Base-by-base conservation (phyloP, 345 rosid genomes). In the Dovyalis caffra region DNA sequence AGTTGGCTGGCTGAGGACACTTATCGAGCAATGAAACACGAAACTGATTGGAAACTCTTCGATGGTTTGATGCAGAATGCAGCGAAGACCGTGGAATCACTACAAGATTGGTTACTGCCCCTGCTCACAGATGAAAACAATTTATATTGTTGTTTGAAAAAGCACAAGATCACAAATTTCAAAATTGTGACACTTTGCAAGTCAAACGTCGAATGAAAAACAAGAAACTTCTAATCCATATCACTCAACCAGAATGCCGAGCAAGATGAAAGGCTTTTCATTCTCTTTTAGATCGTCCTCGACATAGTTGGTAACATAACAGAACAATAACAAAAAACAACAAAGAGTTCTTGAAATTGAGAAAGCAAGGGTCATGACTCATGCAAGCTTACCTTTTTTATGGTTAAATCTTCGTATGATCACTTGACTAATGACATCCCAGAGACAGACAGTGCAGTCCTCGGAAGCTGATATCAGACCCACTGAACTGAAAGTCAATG, bases 401-500 rank as follows among this genome's bases (percentile, higher is more conserved):
- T 81, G 80, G 74, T 80, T 69, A 70, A 88, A 81, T 76, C 83
- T 79, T 67, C 78, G 79, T 12, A 83, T 34, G 21, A 81, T 68
- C 64, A 62, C 69, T 79, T 77, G 7, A 15, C 43, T 71, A 25
- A 29, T 9, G 14, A 81, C 69, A 79, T 88, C 85, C 91, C 91
- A 88, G 15, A 88, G 85, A 80, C 86, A 84, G 69, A 86, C 77
- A 26, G 82, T 86, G 76, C 79, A 57, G 58, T 88, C 91, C 67
- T 84, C 84, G 5, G 89, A 86, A 72, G 89, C 86, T 20, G 91
- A 88, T 82, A 88, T 60, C 71, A 88, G 67, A 72, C 80, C 82
- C 20, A 70, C 70, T 33, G 68, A 34, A 9, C 86, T 63, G 76
- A 85, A 80, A 45, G 79, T 65, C 81, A 87, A 65, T 74, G 90